Evolutionary conservation across 345 rosid species (phyloP).

Genomic region (Linum usitatissimum): DNA sequence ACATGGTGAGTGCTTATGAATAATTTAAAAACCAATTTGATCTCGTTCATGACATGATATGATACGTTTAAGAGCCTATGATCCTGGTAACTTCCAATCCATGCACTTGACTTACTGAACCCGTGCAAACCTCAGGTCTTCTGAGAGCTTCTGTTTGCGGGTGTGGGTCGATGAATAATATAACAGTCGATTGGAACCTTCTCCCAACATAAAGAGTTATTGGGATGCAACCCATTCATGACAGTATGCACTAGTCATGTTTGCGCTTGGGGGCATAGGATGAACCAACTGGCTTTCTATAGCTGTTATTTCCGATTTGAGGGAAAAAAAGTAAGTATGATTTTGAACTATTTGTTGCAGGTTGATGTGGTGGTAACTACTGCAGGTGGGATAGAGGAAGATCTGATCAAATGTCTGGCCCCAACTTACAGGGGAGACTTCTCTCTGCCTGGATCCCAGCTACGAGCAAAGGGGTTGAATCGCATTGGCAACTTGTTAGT

Average conservation of each 20-base stretch:
- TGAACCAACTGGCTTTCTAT: conserved; percentile 1
- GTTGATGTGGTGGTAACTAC: conserved; percentile 93
- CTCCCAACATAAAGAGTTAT: too few relatives aligned
- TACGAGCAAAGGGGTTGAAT: conserved; percentile 79
- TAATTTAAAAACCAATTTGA: not conserved
- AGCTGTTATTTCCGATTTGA: conserved; percentile 11
- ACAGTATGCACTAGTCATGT: not conserved
- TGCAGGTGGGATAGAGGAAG: conserved; percentile 96
- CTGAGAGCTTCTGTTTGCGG: too few relatives aligned
- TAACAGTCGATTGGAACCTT: too few relatives aligned
- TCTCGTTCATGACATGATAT: too few relatives aligned
- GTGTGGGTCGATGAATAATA: too few relatives aligned
- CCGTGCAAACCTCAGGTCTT: too few relatives aligned
- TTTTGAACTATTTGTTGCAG: conserved; percentile 22
- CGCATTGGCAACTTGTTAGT: conserved; percentile 86
- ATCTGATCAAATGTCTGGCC: conserved; percentile 90
- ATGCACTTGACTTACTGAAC: too few relatives aligned
- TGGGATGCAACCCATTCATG: too few relatives aligned
- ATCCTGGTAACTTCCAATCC: too few relatives aligned
- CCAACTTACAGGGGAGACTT: conserved; percentile 87
- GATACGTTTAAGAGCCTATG: too few relatives aligned
- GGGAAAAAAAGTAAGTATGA: not conserved
- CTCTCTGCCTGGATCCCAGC: conserved; percentile 58
- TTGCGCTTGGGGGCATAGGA: not conserved
- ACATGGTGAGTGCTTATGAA: conserved; percentile 48